phyloP scores from a whole-genome alignment of 192 early-diverging fungal genomes.

The Umbelopsis sp. region DNA sequence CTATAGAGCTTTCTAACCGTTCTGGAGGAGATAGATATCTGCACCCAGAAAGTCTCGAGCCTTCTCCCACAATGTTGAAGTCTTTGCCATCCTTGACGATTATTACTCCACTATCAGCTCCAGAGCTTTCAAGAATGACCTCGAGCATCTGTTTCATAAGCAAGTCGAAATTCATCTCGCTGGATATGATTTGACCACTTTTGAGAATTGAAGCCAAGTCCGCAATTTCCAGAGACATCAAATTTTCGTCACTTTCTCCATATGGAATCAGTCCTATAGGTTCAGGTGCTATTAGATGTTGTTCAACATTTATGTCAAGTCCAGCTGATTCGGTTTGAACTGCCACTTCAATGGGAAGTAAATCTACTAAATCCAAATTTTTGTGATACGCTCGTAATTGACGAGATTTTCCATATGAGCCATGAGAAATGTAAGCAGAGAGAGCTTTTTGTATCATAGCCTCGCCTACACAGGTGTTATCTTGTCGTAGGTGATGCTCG shows the following conservation, averaged over 20 bases:
- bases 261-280: neutral
- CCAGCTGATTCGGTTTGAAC: slow-evolving; percentile 26
- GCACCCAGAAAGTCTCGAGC: slow-evolving; percentile 25
- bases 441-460: slow-evolving; percentile 31
- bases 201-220: slow-evolving; percentile 41
- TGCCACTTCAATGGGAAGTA: neutral
- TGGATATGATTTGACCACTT: slow-evolving; percentile 44
- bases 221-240: slow-evolving; percentile 39
- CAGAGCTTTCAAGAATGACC: slow-evolving; percentile 40
- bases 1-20: neutral
- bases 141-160: slow-evolving; percentile 40
- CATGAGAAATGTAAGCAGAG: slow-evolving; percentile 20
- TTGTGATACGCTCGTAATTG: slow-evolving; percentile 10
- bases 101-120: slow-evolving; percentile 41
- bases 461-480: slow-evolving; percentile 11
- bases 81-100: slow-evolving; percentile 37
- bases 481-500: slow-evolving; percentile 31
- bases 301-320: slow-evolving; percentile 10
- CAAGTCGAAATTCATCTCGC: slow-evolving; percentile 44
- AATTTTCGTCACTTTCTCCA: slow-evolving; percentile 28
- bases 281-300: slow-evolving; percentile 9
- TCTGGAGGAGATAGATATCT: neutral
- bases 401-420: slow-evolving; percentile 32
- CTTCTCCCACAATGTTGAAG: slow-evolving; percentile 33
- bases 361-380: neutral